Base-by-base conservation (phyloP, 139 green algal genomes). In the Chlamydomonas asymmetrica region DNA sequence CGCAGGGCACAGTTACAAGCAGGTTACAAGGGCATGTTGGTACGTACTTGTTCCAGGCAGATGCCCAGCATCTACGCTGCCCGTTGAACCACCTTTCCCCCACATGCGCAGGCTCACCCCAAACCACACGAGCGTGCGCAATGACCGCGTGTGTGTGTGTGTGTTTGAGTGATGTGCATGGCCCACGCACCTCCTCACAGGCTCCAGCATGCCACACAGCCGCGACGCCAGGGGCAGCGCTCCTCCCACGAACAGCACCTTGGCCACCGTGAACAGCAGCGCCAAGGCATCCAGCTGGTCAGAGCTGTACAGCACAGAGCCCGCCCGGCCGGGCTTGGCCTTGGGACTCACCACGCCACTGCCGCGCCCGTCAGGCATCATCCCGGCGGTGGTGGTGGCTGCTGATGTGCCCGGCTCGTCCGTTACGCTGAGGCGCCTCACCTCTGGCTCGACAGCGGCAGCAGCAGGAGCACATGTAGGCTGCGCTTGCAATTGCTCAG, bases 201-300 rank as follows among this genome's bases (percentile, higher is more conserved):
- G 68, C 54, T 75, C 68, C 68, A 75, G 18, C 37, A 41, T 10
- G 6, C 20, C 57, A 32, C 60, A 69, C 40, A 68, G 59, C 40
- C 7, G 18, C 34, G 63, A 38, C 31, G 83, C 83, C 34, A 31
- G 49, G 0, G 49, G 13, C 37, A 93, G 41, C 16, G 87, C 88
- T 3, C 89, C 89, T 25, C 84, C 87, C 34, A 88, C 66, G 71
- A 84, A 94, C 66, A 94, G 66, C 37, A 89, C 41, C 81, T 94
- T 95, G 34, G 85, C 82, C 32, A 71, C 34, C 0, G 90, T 91
- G 63, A 91, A 89, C 1, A 88, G 63, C 25, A 93, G 56, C 0
- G 87, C 88, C 49, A 94, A 76, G 6, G 72, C 41, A 54, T 95
- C 87, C 54, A 95, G 75, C 78, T 93, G 49, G 23, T 82, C 79